phyloP scores from a whole-genome alignment of 2,329 filamentous ascomycete species.

The Diplodia corticola region DNA sequence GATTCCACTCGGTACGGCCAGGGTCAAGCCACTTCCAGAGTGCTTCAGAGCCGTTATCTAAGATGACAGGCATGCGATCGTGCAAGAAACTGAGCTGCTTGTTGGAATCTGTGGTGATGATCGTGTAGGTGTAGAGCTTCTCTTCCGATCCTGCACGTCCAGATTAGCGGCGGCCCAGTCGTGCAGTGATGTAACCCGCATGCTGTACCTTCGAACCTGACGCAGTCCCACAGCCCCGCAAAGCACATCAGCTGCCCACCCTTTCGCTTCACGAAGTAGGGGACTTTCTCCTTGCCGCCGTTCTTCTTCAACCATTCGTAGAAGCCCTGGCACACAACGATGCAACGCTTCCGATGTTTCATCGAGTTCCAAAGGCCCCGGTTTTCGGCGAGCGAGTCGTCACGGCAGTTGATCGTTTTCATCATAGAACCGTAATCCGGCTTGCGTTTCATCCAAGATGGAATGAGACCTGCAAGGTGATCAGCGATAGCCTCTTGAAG shows the following conservation, averaged over 20 bases:
- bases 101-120: slow-evolving; percentile 90
- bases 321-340: slow-evolving; percentile 88
- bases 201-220: slow-evolving; percentile 69
- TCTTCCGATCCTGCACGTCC: slow-evolving; percentile 56
- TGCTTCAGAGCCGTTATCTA: slow-evolving; percentile 72
- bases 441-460: slow-evolving; percentile 86
- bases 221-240: slow-evolving; percentile 89
- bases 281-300: slow-evolving; percentile 74
- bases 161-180: slow-evolving; percentile 28
- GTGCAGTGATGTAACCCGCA: slow-evolving; percentile 21
- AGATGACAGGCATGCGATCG: slow-evolving; percentile 91
- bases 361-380: slow-evolving; percentile 89
- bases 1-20: slow-evolving; percentile 67
- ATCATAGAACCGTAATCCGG: slow-evolving; percentile 76
- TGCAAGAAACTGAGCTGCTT: slow-evolving; percentile 82
- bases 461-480: slow-evolving; percentile 63
- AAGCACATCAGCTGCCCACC: slow-evolving; percentile 86
- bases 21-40: slow-evolving; percentile 81
- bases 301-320: slow-evolving; percentile 92
- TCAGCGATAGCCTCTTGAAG: not conserved
- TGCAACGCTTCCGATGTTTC: slow-evolving; percentile 85
- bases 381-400: slow-evolving; percentile 75
- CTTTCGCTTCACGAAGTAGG: slow-evolving; percentile 78
- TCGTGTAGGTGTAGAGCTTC: slow-evolving; percentile 82
- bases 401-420: slow-evolving; percentile 93